Conservation (phyloP, 768 basidiomycete genomes). For the Crucibulum laeve region DNA sequence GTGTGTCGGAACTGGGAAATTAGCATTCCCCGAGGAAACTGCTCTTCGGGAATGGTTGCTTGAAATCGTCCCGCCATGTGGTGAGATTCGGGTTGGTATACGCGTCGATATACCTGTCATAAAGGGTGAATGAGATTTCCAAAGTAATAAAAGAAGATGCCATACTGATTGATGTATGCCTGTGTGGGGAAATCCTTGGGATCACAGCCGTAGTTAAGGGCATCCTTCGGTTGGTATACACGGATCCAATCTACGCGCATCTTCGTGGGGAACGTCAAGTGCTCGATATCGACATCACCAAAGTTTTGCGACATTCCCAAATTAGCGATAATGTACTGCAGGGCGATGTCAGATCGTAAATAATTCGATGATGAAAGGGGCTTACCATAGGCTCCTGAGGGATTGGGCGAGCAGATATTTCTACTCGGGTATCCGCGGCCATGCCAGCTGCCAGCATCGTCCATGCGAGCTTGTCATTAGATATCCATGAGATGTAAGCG, state of each 20-base stretch:
- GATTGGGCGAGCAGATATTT: slow-evolving; percentile 67
- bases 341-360: background rate
- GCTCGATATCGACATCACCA: slow-evolving; percentile 58
- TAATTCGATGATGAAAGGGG: background rate
- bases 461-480: slow-evolving; percentile 61
- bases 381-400: slow-evolving; percentile 82
- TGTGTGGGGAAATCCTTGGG: slow-evolving; percentile 76
- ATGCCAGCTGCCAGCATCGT: slow-evolving; percentile 62
- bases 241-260: slow-evolving; percentile 88
- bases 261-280: slow-evolving; percentile 65
- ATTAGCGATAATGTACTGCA: slow-evolving; percentile 79
- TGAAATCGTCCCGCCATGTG: slow-evolving; percentile 63
- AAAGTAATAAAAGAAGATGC: slow-evolving; percentile 4
- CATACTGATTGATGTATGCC: slow-evolving; percentile 73
- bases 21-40: slow-evolving; percentile 56
- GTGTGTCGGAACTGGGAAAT: too few species aligned
- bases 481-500: slow-evolving; percentile 79
- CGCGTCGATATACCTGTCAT: slow-evolving; percentile 51
- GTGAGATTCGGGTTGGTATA: slow-evolving; percentile 82
- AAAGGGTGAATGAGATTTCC: background rate
- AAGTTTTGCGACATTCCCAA: slow-evolving; percentile 85
- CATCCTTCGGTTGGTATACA: slow-evolving; percentile 75
- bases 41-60: slow-evolving; percentile 69
- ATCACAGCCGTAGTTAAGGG: slow-evolving; percentile 81
- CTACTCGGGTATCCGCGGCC: slow-evolving; percentile 44